Conservation (phyloP, 2,329 filamentous ascomycete species). For the Pseudogymnoascus sp. region DNA sequence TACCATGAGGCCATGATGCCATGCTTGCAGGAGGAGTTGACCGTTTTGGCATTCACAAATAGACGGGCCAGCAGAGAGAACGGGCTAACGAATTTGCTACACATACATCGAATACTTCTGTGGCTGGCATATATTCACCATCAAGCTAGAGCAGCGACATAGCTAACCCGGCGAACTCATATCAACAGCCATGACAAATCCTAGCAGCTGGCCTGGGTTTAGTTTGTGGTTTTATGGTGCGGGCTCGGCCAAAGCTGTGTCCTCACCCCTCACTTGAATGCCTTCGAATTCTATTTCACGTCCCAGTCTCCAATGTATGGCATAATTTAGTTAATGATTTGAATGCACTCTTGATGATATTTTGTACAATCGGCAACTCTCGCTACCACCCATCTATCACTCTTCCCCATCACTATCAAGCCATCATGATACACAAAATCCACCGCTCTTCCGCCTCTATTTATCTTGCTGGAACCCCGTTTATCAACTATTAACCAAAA, state of each 20-base stretch:
- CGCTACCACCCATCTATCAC: conserved; percentile 9
- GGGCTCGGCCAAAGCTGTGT: neutral
- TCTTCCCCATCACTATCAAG: conserved; percentile 10
- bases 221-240: neutral
- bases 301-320: neutral
- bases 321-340: neutral
- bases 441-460: conserved; percentile 23
- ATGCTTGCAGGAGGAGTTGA: neutral
- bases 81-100: neutral
- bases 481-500: conserved; percentile 9
- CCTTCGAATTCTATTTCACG: neutral
- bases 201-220: neutral
- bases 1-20: neutral
- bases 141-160: neutral
- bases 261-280: neutral
- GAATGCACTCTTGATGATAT: conserved; percentile 11
- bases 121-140: neutral
- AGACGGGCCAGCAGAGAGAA: neutral
- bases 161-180: neutral
- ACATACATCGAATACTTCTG: neutral
- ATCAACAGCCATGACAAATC: neutral
- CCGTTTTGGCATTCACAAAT: neutral
- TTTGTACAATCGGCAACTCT: conserved; percentile 12
- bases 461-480: conserved; percentile 24
- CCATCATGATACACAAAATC: conserved; percentile 11